Base-by-base conservation (phyloP, 1,139 yeast genomes). In the Geotrichum australiense region DNA sequence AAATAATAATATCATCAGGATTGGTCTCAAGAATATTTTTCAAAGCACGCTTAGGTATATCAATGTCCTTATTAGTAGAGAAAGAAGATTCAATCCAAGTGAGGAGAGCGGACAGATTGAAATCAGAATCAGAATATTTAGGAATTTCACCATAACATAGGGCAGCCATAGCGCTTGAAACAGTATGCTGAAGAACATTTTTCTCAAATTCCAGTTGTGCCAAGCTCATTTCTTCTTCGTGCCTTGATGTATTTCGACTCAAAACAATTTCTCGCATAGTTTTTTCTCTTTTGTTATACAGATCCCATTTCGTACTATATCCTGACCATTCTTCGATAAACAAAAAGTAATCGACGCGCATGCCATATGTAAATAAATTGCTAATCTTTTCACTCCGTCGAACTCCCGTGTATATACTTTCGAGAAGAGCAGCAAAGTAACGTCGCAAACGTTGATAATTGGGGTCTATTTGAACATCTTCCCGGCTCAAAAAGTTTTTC, bases 271-370 rank as follows among this genome's bases (percentile, higher is more conserved):
- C 51, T 30, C 58, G 50, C 84, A 89, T 87, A 1, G 65, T 59
- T 5, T 64, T 62, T 52, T 86, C 89, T 37, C 96, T 68, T 30
- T 80, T 84, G 31, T 76, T 76, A 4, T 86, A 74, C 3, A 80
- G 57, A 1, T 69, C 64, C 18, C 74, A 69, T 26, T 76, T 69
- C 40, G 75, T 80, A 1, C 97, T 97, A 58, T 76, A 78, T 0
- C 94, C 94, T 61, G 96, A 86, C 99, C 99, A 93, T 56, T 85
- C 95, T 51, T 83, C 87, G 47, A 91, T 66, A 55, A 76, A 80
- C 37, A 79, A 76, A 62, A 86, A 87, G 51, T 93, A 82, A 0
- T 87, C 82, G 20, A 84, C 78, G 45, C 96, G 69, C 7, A 91
- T 93, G 53, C 81, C 89, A 58, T 87, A 87, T 1, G 94, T 91